These are phyloP conservation scores for Osmanthus fragrans DNA, from an alignment of 257 asterid genomes.

Conservation along the genomic window DNA sequence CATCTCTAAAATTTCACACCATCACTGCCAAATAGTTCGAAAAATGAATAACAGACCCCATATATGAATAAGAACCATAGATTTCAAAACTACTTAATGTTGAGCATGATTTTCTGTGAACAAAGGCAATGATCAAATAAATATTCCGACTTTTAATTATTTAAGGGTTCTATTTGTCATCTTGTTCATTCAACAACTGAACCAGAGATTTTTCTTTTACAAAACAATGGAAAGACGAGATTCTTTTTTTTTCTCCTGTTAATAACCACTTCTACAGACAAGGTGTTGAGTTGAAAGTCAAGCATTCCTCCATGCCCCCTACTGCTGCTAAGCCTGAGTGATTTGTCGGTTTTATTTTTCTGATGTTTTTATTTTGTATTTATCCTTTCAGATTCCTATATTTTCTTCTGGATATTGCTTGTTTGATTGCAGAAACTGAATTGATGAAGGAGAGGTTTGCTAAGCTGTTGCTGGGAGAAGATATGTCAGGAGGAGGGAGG, in stretches of 20 bases:
- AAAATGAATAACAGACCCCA: not conserved
- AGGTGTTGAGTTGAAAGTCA: not conserved
- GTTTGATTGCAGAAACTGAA: conserved; percentile 53
- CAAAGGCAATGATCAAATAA: not conserved
- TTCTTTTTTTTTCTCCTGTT: not conserved
- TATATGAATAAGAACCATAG: not conserved
- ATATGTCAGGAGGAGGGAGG: conserved; percentile 94
- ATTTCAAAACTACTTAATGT: not conserved
- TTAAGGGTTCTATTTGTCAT: not conserved
- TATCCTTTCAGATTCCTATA: conserved; percentile 3
- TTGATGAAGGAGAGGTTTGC: conserved; percentile 85
- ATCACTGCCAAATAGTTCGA: not conserved
- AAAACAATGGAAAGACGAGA: not conserved
- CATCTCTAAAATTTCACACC: not conserved
- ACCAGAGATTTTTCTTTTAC: not conserved
- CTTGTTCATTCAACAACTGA: not conserved
- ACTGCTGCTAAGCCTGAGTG: not conserved
- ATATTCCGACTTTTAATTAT: not conserved
- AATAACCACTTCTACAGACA: not conserved
- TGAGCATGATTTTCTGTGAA: not conserved
- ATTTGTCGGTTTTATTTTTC: not conserved
- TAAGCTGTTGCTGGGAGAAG: conserved; percentile 84
- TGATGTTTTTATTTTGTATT: not conserved
- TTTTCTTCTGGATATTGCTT: conserved; percentile 1
- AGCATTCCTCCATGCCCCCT: not conserved